These are phyloP conservation scores for Bjerkandera adusta DNA, from an alignment of 1,284 basidiomycete genomes.

Conservation along the genomic window DNA sequence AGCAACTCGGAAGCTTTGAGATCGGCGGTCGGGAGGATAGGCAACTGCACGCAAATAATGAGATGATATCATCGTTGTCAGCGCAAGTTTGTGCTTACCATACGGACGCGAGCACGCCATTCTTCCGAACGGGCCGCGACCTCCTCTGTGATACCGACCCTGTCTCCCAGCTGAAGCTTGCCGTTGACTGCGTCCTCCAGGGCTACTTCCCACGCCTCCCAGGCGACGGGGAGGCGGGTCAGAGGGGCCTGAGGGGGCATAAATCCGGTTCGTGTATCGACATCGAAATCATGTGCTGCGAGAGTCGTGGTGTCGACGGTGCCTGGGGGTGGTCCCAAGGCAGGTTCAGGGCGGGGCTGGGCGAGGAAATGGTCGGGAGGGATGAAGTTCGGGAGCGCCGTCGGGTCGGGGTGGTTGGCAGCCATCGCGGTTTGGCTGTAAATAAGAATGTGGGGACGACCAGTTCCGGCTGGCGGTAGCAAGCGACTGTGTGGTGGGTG, in stretches of 20 bases:
- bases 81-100: conserved; percentile 40
- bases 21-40: conserved; percentile 46
- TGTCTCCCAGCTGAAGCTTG: conserved; percentile 57
- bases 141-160: conserved; percentile 37
- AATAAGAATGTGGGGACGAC: too few species aligned
- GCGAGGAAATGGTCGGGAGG: conserved; percentile 63
- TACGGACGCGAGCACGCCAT: conserved; percentile 65
- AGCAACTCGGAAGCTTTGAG: conserved; percentile 59
- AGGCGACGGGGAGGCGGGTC: conserved; percentile 54
- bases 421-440: too few species aligned
- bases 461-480: too few species aligned
- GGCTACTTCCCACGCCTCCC: conserved; percentile 70
- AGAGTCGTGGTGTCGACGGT: conserved; percentile 81
- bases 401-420: background rate
- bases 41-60: conserved; percentile 33
- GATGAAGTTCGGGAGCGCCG: conserved; percentile 28
- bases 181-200: conserved; percentile 51
- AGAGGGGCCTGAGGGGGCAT: conserved; percentile 84
- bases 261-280: conserved; percentile 90
- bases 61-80: conserved; percentile 6
- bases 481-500: too few species aligned
- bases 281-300: conserved; percentile 92
- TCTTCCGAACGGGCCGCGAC: conserved; percentile 45
- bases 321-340: conserved; percentile 36
- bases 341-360: conserved; percentile 54